These are phyloP conservation scores for Planoprotostelium fungivorum DNA, from an alignment of 78 protist species.

Conservation along the genomic window DNA sequence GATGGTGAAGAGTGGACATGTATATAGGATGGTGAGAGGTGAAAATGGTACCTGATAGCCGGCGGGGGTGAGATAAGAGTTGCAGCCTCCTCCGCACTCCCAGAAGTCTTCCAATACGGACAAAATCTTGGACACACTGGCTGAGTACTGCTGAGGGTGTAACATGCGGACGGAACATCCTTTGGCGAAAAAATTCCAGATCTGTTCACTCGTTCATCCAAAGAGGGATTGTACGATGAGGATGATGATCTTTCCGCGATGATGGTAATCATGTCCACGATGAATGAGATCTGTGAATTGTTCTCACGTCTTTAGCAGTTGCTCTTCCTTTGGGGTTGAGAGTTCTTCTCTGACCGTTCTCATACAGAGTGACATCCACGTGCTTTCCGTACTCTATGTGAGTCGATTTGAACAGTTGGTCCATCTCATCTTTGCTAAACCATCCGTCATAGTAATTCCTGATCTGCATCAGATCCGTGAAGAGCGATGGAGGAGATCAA, in stretches of 20 bases:
- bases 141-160: constrained; percentile 52
- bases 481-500: background rate
- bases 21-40: background rate
- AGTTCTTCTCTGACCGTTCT: constrained; percentile 39
- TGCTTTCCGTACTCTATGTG: constrained; percentile 34
- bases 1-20: too few species aligned
- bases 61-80: constrained; percentile 85
- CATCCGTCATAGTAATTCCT: constrained; percentile 15
- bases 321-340: constrained; percentile 66
- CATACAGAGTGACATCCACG: constrained; percentile 59
- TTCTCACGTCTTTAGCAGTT: background rate
- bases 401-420: constrained; percentile 27
- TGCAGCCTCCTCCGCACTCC: constrained; percentile 69
- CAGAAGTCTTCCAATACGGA: constrained; percentile 61
- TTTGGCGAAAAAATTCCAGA: background rate
- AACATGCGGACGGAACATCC: constrained; percentile 75
- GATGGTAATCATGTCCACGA: too few species aligned
- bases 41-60: constrained; percentile 23
- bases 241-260: too few species aligned
- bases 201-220: too few species aligned
- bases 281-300: too few species aligned
- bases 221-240: too few species aligned
- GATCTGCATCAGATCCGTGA: background rate
- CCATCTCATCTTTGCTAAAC: constrained; percentile 41
- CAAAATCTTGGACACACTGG: constrained; percentile 39